Percentiles rank a stretch among this genome's conserved stretches.
Conservation (phyloP, 306 rosid species). For the Elaeagnus macrophylla region DNA sequence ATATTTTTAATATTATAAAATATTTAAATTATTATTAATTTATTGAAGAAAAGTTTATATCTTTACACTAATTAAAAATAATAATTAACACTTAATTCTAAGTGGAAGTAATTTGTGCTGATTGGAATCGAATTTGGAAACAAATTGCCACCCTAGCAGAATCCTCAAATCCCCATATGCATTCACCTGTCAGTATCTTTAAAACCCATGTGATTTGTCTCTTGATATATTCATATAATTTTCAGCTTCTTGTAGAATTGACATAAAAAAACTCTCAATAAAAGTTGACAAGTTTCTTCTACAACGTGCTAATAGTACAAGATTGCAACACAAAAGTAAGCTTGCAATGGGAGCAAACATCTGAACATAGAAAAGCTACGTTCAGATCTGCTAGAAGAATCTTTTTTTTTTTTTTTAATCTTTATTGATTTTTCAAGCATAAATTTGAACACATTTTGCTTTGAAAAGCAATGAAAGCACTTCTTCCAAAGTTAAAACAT, state of each 20-base stretch:
- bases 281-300: not conserved
- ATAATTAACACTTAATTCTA: no score
- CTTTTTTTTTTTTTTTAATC: not conserved
- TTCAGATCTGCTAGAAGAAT: not conserved
- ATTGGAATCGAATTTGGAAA: no score
- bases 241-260: not conserved
- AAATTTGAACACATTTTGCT: not conserved
- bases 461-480: slow-evolving; percentile 10
- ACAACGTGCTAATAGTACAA: not conserved
- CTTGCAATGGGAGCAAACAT: slow-evolving; percentile 12
- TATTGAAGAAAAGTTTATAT: no score
- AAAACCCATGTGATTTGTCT: slow-evolving; percentile 12
- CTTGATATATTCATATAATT: not conserved
- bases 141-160: slow-evolving; percentile 14
- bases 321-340: not conserved
- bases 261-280: slow-evolving; percentile 3
- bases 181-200: not conserved
- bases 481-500: not conserved
- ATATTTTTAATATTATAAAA: no score
- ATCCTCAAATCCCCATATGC: slow-evolving; percentile 6
- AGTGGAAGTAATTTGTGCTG: no score
- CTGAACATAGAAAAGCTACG: not conserved
- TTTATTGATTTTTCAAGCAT: not conserved
- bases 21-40: no score
- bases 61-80: no score